phyloP scores from a whole-genome alignment of 129 eudicot species.

The sunflower (Helianthus annuus) region HanXRQr2.0-SUNRISE NC_035438.2:449333-449832 shows the following conservation, averaged over 20 bases:
- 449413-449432: conserved; percentile 57
- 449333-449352: conserved; percentile 56
- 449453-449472: conserved; percentile 39
- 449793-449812: neutral
- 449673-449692: conserved; percentile 50
- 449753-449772: neutral
- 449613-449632: conserved; percentile 52
- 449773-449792: neutral
- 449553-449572: conserved; percentile 46
- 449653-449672: conserved; percentile 59
- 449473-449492: conserved; percentile 32
- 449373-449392: conserved; percentile 80
- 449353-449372: conserved; percentile 72
- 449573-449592: conserved; percentile 58
- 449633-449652: conserved; percentile 53
- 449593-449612: conserved; percentile 49
- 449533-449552: conserved; percentile 52
- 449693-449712: conserved; percentile 65
- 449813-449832: neutral
- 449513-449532: conserved; percentile 49
- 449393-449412: conserved; percentile 64
- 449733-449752: conserved; percentile 44
- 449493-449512: conserved; percentile 42
- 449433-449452: conserved; percentile 64
- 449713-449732: conserved; percentile 78